phyloP scores from a whole-genome alignment of 164 flowering plant species.

The Aristolochia contorta region DNA sequence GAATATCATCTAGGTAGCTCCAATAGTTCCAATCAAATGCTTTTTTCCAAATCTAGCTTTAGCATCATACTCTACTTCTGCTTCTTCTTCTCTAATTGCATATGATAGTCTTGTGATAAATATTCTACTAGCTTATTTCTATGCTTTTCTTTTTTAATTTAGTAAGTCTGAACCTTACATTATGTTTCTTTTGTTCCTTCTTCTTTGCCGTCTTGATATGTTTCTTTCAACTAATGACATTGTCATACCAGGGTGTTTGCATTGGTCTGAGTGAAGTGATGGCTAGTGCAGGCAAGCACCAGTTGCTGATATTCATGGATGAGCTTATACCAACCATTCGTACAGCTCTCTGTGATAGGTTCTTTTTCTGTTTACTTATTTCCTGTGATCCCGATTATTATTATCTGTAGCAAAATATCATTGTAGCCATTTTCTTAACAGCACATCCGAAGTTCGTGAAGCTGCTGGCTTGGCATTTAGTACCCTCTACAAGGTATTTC shows the following conservation, averaged over 20 bases:
- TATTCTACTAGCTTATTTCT: too few species aligned
- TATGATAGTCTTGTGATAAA: too few species aligned
- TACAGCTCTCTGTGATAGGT: constrained; percentile 99
- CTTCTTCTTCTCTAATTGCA: too few species aligned
- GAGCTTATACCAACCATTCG: constrained; percentile 93
- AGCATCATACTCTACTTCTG: too few species aligned
- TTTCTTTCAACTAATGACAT: neutral
- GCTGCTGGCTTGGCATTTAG: constrained; percentile 95
- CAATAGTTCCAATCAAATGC: too few species aligned
- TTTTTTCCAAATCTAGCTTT: too few species aligned
- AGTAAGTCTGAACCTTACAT: too few species aligned
- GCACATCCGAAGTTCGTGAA: constrained; percentile 87
- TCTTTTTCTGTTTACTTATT: constrained; percentile 4
- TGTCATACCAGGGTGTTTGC: constrained; percentile 75
- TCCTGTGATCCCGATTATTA: neutral
- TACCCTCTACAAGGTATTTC: constrained; percentile 83
- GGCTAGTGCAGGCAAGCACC: constrained; percentile 92
- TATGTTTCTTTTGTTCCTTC: neutral
- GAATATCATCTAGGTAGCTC: too few species aligned
- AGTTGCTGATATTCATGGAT: constrained; percentile 86
- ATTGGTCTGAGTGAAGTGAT: constrained; percentile 98
- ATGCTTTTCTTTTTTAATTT: too few species aligned
- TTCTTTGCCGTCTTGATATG: neutral
- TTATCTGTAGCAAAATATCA: neutral
- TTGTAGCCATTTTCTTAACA: constrained; percentile 17